Conservation (phyloP, 495 filamentous ascomycete genomes). For the Pyrenula massariospora region DNA sequence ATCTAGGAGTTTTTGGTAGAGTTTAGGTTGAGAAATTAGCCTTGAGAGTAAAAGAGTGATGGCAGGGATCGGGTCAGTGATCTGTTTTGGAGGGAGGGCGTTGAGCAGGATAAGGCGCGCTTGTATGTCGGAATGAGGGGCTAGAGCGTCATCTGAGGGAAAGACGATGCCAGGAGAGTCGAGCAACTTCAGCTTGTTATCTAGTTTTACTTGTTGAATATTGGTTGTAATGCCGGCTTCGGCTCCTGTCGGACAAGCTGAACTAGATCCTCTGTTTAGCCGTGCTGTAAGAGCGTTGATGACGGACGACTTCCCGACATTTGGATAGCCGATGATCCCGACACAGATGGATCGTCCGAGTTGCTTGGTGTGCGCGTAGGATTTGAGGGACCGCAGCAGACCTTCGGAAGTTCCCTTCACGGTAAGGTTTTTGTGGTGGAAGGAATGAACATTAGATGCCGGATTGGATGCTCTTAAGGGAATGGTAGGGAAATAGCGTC, state of each 20-base stretch:
- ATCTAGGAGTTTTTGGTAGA: slow-evolving; percentile 63
- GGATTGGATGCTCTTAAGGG: slow-evolving; percentile 79
- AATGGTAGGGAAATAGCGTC: slow-evolving; percentile 85
- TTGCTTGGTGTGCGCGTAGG: slow-evolving; percentile 71
- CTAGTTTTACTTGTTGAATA: slow-evolving; percentile 81
- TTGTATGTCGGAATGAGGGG: slow-evolving; percentile 21
- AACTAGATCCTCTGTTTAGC: slow-evolving; percentile 51
- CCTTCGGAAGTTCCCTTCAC: slow-evolving; percentile 76
- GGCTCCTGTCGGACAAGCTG: slow-evolving; percentile 77
- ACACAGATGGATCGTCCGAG: slow-evolving; percentile 84
- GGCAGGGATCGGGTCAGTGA: slow-evolving; percentile 80
- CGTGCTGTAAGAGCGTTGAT: slow-evolving; percentile 87
- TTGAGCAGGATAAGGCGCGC: slow-evolving; percentile 81
- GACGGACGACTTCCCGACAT: slow-evolving; percentile 93
- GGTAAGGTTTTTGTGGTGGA: slow-evolving; percentile 83
- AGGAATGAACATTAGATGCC: slow-evolving; percentile 76
- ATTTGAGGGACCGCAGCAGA: slow-evolving; percentile 84
- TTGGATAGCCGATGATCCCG: slow-evolving; percentile 92
- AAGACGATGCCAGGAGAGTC: slow-evolving; percentile 96
- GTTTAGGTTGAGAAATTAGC: slow-evolving; percentile 56
- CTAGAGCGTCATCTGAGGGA: slow-evolving; percentile 50
- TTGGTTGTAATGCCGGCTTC: slow-evolving; percentile 90
- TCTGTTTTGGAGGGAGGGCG: slow-evolving; percentile 85
- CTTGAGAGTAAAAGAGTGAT: slow-evolving; percentile 70
- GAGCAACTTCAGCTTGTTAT: slow-evolving; percentile 86